Base-by-base conservation (phyloP, 768 basidiomycete genomes). In the Psilocybe sp. region DNA sequence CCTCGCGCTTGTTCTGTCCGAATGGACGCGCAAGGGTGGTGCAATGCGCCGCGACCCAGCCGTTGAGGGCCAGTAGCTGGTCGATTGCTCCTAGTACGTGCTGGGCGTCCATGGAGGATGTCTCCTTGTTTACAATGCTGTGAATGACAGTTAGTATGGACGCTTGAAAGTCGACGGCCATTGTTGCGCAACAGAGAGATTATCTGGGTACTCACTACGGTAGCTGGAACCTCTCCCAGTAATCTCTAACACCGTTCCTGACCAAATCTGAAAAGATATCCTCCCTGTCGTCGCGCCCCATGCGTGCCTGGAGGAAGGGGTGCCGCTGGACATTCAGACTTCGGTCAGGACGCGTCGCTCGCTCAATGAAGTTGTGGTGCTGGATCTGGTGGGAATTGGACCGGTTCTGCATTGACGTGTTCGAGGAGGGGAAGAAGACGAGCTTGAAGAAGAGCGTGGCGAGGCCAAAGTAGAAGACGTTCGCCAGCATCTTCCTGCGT, bases 41-140 rank as follows among this genome's bases (percentile, higher is more conserved):
- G 65, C 96, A 99, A 23, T 92, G 82, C 3, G 92, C 92, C 19
- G 94, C 93, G 12, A 96, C 97, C 97, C 97, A 99, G 14, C 97
- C 97, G 60, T 98, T 98, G 49, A 98, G 80, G 13, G 90, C 88
- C n/a, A 98, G 77, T 0, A 99, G 77, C 56, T 92, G 91, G 67
- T 99, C 97, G 42, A 99, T 91, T 4, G 95, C 85, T 42, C 78
- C 83, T 48, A 92, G 76, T 18, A 98, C 89, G 48, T 85, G 87
- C 65, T 99, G 96, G 7, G 88, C 83, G 64, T 98, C 97, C 69
- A 86, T 84, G 52, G 93, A 87, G 0, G 87, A 78, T 0, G 95
- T 97, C 50, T 96, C 93, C 58, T 79, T 80, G 53, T 81, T 84
- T 2, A 78, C 72, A 50, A 97, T 96, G 68, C 90, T 50, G 41